These are phyloP conservation scores for Butyriboletus regius DNA, from an alignment of 1,284 basidiomycete species.

Conservation along the genomic window DNA sequence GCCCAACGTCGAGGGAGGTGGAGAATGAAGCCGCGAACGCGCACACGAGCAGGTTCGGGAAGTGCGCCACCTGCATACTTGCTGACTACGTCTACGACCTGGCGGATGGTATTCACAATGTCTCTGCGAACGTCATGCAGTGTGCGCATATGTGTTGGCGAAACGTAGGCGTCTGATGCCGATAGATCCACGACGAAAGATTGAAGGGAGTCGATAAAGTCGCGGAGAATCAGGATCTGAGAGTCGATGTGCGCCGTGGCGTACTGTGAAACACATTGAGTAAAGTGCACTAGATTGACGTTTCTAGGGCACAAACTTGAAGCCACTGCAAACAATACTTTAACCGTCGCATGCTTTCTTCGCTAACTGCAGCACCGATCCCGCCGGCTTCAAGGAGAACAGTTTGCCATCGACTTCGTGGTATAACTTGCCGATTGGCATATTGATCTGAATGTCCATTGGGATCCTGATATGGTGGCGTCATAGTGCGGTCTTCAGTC, in stretches of 20 bases:
- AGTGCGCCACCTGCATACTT: conserved; percentile 79
- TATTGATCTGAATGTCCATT: conserved; percentile 22
- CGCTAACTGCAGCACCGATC: conserved; percentile 77
- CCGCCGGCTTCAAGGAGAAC: conserved; percentile 85
- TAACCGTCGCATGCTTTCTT: conserved; percentile 80
- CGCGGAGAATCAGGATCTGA: conserved; percentile 76
- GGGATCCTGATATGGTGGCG: conserved; percentile 18
- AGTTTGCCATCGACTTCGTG: conserved; percentile 73
- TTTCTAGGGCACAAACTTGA: conserved; percentile 46
- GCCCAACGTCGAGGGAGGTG: conserved; percentile 78
- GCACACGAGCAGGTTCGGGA: conserved; percentile 72
- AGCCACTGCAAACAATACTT: conserved; percentile 86
- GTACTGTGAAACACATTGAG: conserved; percentile 46
- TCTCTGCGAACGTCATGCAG: conserved; percentile 71
- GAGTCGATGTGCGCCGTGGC: conserved; percentile 82
- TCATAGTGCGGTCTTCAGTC: conserved; percentile 16
- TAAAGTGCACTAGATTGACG: conserved; percentile 44
- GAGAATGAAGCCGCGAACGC: conserved; percentile 76
- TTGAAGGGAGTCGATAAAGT: conserved; percentile 70
- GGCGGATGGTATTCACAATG: conserved; percentile 77
- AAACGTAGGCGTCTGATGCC: conserved; percentile 35
- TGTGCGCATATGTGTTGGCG: conserved; percentile 55
- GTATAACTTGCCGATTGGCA: conserved; percentile 42
- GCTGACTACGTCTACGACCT: conserved; percentile 81
- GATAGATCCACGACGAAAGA: conserved; percentile 29